Evolutionary conservation across 768 basidiomycete genomes (phyloP).

Genomic region (Leccinum truebloodii): DNA sequence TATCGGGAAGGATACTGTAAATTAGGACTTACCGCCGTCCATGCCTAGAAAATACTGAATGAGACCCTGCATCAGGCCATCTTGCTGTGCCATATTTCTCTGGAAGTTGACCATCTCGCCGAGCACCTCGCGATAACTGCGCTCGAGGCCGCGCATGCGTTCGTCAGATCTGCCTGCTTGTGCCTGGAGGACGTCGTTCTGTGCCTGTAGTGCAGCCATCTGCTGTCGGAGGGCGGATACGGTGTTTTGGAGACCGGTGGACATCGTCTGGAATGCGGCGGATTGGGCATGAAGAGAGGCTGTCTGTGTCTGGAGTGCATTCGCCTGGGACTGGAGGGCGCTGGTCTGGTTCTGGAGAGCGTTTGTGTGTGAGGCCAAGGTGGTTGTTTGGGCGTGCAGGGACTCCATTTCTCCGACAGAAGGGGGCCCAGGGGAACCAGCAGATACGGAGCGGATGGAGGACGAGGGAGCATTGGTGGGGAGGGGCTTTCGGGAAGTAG

Average conservation of each 20-base stretch:
- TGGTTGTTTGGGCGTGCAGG: conserved; percentile 30
- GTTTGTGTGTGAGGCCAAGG: conserved; percentile 32
- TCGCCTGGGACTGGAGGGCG: conserved; percentile 29
- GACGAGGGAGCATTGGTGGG: conserved; percentile 30
- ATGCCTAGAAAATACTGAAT: conserved; percentile 79
- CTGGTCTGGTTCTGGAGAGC: conserved; percentile 33
- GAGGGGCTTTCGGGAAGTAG: conserved; percentile 35
- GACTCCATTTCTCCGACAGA: conserved; percentile 28
- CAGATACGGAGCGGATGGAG: conserved; percentile 27
- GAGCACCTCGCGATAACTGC: conserved; percentile 67
- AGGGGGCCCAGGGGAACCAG: conserved; percentile 29
- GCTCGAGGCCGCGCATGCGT: conserved; percentile 58
- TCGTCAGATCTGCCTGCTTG: conserved; percentile 42
- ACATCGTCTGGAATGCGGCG: conserved; percentile 33
- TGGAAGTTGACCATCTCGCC: conserved; percentile 74
- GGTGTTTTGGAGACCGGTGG: conserved; percentile 27
- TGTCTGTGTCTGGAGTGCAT: conserved; percentile 30
- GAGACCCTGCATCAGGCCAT: conserved; percentile 77
- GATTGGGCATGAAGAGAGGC: conserved; percentile 38
- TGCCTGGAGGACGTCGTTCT: conserved; percentile 33
- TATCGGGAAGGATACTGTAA: background rate
- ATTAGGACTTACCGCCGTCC: conserved; percentile 51
- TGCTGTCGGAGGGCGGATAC: conserved; percentile 33
- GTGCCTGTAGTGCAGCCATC: conserved; percentile 26
- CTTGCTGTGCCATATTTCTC: conserved; percentile 79